Evolutionary conservation across 225 moss, liverwort and hornwort species (phyloP).

Genomic region (Takakia lepidozioides): DNA sequence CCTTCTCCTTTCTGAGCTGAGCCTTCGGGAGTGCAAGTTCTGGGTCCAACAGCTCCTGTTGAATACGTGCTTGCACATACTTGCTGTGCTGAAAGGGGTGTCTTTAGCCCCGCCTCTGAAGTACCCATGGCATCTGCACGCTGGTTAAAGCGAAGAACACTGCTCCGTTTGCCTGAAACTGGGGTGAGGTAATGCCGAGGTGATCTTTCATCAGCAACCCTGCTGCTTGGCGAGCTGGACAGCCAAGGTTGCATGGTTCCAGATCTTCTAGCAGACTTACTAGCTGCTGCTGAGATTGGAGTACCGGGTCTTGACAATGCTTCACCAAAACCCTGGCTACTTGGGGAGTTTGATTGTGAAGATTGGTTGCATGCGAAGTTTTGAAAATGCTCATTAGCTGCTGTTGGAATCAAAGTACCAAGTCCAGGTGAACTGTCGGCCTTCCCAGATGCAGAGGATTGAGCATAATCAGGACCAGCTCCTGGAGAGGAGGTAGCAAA

Average conservation of each 20-base stretch:
- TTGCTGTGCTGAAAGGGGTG: too few species aligned
- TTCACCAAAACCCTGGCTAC: constrained; percentile 38
- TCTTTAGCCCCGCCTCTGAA: too few species aligned
- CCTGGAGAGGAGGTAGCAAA: too few species aligned
- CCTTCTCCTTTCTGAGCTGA: constrained; percentile 27
- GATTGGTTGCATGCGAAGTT: constrained; percentile 6
- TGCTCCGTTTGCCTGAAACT: constrained; percentile 19
- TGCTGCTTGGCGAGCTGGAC: constrained; percentile 18
- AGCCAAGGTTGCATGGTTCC: constrained; percentile 33
- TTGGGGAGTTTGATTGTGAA: constrained; percentile 22
- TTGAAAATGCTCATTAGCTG: constrained; percentile 16
- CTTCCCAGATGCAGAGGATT: too few species aligned
- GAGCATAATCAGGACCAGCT: too few species aligned
- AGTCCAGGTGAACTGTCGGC: too few species aligned
- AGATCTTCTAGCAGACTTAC: constrained; percentile 20
- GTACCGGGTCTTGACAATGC: constrained; percentile 9
- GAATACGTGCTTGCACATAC: too few species aligned
- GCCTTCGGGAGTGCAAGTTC: constrained; percentile 23
- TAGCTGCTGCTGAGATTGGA: constrained; percentile 11
- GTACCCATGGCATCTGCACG: constrained; percentile 19
- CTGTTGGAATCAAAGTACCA: too few species aligned
- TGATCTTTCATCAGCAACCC: constrained; percentile 14
- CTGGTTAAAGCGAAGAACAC: constrained; percentile 20
- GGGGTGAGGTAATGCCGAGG: constrained; percentile 20
- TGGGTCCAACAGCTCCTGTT: constrained; percentile 12